Percentiles rank a stretch among this genome's conserved stretches.
phyloP scores from a whole-genome alignment of 1,284 basidiomycete genomes.

The Ceratobasidium sp. region DNA sequence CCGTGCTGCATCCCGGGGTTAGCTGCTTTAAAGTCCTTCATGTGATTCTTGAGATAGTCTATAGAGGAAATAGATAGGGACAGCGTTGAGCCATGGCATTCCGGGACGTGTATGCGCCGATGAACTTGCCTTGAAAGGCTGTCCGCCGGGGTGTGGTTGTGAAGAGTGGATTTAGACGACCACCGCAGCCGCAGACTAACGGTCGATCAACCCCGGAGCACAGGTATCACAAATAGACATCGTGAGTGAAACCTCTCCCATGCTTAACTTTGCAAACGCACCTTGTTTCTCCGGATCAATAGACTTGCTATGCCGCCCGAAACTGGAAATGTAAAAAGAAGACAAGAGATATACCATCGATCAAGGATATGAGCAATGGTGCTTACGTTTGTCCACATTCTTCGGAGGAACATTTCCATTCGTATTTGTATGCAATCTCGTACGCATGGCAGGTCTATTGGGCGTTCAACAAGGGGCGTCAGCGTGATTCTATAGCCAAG shows the following conservation, averaged over 20 bases:
- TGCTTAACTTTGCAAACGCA: slow-evolving; percentile 53
- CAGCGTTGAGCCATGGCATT: background rate
- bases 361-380: background rate
- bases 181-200: slow-evolving; percentile 37
- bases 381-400: slow-evolving; percentile 71
- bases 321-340: slow-evolving; percentile 58
- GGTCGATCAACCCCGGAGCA: background rate
- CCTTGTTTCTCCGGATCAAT: slow-evolving; percentile 74
- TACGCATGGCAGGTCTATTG: slow-evolving; percentile 75
- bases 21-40: slow-evolving; percentile 39
- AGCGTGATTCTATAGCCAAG: background rate
- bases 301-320: slow-evolving; percentile 80
- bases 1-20: slow-evolving; percentile 44
- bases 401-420: slow-evolving; percentile 71
- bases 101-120: background rate
- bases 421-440: slow-evolving; percentile 77
- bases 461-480: background rate
- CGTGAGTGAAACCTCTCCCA: background rate
- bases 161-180: slow-evolving; percentile 13
- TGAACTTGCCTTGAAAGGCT: slow-evolving; percentile 8
- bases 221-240: background rate
- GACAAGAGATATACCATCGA: background rate
- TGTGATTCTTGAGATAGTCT: slow-evolving; percentile 45
- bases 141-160: background rate
- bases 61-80: background rate